Evolutionary conservation across 139 green algal genomes (phyloP), one percentile per base, ranked within the genome.

Genomic region (Coccomyxa sp.): DNA sequence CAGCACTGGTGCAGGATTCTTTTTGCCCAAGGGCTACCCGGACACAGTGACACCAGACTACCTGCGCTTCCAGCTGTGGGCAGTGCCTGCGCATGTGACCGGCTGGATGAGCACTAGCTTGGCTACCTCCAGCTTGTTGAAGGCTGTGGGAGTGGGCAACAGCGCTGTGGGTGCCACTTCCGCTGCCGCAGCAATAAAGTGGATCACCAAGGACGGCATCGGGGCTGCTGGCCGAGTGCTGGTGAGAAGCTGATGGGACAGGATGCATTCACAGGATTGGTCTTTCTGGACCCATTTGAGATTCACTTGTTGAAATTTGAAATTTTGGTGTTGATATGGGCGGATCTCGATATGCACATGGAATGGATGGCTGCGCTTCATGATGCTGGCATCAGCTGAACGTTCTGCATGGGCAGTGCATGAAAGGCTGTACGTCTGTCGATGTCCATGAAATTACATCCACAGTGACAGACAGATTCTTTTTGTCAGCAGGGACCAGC

Each of bases 171-270:
- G 27, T 51, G 71, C 71, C 13, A 89, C 85, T 9, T 89, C 87
- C 28, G 77, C 90, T 0, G 86, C 88, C 10, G 95, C 95, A 0
- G 90, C 89, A 30, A 95, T 98, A 82, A 95, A 92, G 68, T 95
- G 90, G 91, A 90, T 95, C 31, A 91, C 86, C 30, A 94, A 95
- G 77, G 94, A 97, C 71, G 94, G 94, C 31, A 87, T 97, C 32
- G 94, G 94, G 0, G 92, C 91, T 13, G 78, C 87, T 0, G 94
- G 94, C 10, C 82, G 93, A 13, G 82, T 96, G 25, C 77, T 96
- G 63, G 94, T 88, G 66, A 13, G 63, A 30, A 58, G 0, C 71
- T 32, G 0, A 78, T 60, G 76, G 23, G 31, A 1, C 76, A 71
- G 9, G 63, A 51, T 25, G 21, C 63, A 71, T 71, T 25, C 63